Evolutionary conservation across 495 filamentous ascomycete species (phyloP).

Genomic region (Cairneyella variabilis): DNA sequence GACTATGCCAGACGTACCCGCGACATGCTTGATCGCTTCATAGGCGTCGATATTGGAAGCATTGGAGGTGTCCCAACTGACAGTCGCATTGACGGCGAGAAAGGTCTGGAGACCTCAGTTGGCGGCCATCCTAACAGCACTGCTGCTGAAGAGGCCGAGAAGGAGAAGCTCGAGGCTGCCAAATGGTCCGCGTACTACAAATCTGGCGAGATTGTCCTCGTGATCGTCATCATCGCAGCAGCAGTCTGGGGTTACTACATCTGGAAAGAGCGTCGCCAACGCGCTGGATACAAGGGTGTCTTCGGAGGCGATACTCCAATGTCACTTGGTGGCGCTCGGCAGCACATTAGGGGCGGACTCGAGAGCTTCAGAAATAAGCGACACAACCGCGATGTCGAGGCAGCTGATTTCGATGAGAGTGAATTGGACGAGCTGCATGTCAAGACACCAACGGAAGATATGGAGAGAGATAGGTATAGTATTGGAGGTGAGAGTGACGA

Average conservation of each 20-base stretch:
- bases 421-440: conserved; percentile 75
- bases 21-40: conserved; percentile 97
- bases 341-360: conserved; percentile 30
- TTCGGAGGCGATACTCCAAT: conserved; percentile 27
- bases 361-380: conserved; percentile 49
- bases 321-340: conserved; percentile 21
- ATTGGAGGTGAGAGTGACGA: conserved; percentile 57
- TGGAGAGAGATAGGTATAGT: conserved; percentile 44
- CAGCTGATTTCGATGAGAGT: conserved; percentile 84
- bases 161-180: conserved; percentile 72
- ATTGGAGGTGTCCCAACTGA: conserved; percentile 86
- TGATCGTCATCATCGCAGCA: conserved; percentile 78
- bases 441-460: conserved; percentile 36
- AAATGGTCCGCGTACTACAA: conserved; percentile 91
- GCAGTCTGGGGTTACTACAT: conserved; percentile 79
- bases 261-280: conserved; percentile 67
- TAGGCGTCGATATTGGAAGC: conserved; percentile 85
- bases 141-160: conserved; percentile 65
- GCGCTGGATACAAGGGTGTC: conserved; percentile 51
- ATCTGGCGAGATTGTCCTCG: conserved; percentile 84
- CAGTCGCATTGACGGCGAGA: conserved; percentile 85
- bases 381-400: conserved; percentile 62
- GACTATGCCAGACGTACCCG: conserved; percentile 82
- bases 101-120: conserved; percentile 78
- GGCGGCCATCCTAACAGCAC: conserved; percentile 84